Evolutionary conservation across 768 basidiomycete species (phyloP).

Genomic region (Trametes sanguinea): DNA sequence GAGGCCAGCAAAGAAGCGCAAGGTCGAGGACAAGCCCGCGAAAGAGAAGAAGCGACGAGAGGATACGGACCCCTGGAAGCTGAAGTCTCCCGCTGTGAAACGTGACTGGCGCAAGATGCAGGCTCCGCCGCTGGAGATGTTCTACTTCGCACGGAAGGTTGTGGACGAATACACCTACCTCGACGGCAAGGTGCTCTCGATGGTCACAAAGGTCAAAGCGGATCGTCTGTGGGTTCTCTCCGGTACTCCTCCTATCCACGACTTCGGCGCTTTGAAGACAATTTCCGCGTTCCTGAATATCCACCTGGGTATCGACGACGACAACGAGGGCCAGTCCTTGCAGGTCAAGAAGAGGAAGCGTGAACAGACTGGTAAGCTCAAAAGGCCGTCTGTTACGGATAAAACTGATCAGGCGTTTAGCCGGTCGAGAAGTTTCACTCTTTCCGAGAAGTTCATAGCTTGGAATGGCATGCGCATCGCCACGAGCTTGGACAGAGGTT

Average conservation of each 20-base stretch:
- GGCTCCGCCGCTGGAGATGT: slow-evolving; percentile 87
- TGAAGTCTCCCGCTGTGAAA: slow-evolving; percentile 59
- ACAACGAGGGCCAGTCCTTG: slow-evolving; percentile 67
- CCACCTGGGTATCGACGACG: slow-evolving; percentile 92
- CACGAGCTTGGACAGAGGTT: slow-evolving; percentile 81
- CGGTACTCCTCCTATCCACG: slow-evolving; percentile 90
- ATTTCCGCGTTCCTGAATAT: slow-evolving; percentile 86
- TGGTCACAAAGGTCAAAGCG: slow-evolving; percentile 75
- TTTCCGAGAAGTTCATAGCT: slow-evolving; percentile 90
- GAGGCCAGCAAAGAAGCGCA: slow-evolving; percentile 44
- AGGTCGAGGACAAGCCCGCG: slow-evolving; percentile 35
- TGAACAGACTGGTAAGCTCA: slow-evolving; percentile 74
- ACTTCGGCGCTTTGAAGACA: slow-evolving; percentile 88
- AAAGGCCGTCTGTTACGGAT: neutral
- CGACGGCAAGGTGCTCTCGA: slow-evolving; percentile 73
- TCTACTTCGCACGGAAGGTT: slow-evolving; percentile 86
- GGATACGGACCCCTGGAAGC: slow-evolving; percentile 75
- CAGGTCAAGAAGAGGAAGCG: slow-evolving; percentile 78
- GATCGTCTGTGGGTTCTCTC: slow-evolving; percentile 94
- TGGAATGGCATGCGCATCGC: slow-evolving; percentile 91
- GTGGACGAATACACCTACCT: slow-evolving; percentile 96
- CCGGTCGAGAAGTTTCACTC: slow-evolving; percentile 94
- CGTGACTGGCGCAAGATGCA: slow-evolving; percentile 79
- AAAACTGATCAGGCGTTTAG: slow-evolving; percentile 39
- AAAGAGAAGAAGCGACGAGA: slow-evolving; percentile 67